Conservation (phyloP, 1,139 yeast species). For the Magnusiomyces clavatus region DNA sequence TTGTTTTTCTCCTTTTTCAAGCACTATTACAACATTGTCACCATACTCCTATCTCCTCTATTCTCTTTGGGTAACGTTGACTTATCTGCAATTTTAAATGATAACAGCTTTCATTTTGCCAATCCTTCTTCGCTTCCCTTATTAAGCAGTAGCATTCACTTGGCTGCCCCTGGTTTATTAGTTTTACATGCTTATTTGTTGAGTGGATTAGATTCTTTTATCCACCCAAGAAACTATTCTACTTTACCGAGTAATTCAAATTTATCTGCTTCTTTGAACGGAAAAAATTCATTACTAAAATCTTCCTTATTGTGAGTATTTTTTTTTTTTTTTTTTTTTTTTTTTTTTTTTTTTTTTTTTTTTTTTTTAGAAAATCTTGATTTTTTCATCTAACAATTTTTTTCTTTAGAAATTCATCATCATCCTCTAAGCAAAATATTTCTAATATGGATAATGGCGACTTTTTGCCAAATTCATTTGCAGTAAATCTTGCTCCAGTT, state of each 20-base stretch:
- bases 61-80: background rate
- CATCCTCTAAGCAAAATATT: too few relatives aligned
- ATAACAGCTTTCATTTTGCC: background rate
- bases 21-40: constrained; percentile 43
- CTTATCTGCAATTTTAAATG: background rate
- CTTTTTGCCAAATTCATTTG: constrained; percentile 7
- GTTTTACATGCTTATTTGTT: constrained; percentile 30
- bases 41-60: too few relatives aligned
- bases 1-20: constrained; percentile 68
- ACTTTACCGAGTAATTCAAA: too few relatives aligned
- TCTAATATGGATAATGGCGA: background rate
- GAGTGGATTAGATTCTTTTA: constrained; percentile 27
- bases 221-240: constrained; percentile 18
- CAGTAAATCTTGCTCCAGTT: constrained; percentile 15
- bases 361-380: background rate
- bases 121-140: constrained; percentile 19
- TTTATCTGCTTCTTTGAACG: too few relatives aligned
- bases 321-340: background rate
- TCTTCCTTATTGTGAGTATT: background rate
- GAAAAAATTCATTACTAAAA: too few relatives aligned
- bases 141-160: constrained; percentile 23
- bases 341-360: background rate
- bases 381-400: background rate
- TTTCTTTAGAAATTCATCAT: too few relatives aligned
- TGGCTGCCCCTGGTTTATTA: constrained; percentile 33